These are phyloP conservation scores for Komagataella populi DNA, from an alignment of 805 yeast genomes.

Conservation along the genomic window DNA sequence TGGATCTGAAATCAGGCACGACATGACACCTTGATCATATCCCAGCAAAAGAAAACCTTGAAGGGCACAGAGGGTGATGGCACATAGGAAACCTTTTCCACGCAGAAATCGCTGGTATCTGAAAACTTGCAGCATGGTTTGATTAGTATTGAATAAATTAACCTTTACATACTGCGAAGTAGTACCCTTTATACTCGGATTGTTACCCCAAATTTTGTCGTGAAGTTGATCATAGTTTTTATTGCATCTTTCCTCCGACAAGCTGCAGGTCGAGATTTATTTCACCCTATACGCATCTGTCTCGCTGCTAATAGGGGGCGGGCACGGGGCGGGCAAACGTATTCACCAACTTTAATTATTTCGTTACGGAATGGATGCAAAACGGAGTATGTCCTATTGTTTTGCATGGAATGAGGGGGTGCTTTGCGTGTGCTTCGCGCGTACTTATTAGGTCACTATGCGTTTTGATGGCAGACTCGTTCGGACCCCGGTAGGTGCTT, in stretches of 20 bases:
- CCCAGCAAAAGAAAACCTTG: constrained; percentile 60
- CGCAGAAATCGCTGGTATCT: constrained; percentile 11
- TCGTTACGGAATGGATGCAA: no score
- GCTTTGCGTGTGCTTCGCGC: no score
- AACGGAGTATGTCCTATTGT: no score
- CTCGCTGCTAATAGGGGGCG: background rate
- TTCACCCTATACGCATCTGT: background rate
- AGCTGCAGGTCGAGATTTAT: background rate
- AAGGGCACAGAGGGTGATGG: constrained; percentile 46
- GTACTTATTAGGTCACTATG: no score
- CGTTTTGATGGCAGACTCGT: no score
- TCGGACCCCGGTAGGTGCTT: no score
- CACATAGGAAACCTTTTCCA: constrained; percentile 36
- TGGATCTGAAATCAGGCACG: constrained; percentile 44
- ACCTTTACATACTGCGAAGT: background rate
- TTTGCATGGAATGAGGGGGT: no score
- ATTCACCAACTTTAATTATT: no score
- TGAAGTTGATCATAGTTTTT: background rate
- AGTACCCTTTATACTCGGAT: background rate
- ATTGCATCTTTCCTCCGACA: background rate
- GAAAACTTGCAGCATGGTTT: background rate
- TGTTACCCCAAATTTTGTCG: background rate
- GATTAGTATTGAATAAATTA: background rate
- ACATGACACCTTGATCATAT: constrained; percentile 73
- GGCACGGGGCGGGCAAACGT: background rate